These are phyloP conservation scores for Mentha longifolia DNA, from an alignment of 257 asterid genomes.

Conservation along the genomic window DNA sequence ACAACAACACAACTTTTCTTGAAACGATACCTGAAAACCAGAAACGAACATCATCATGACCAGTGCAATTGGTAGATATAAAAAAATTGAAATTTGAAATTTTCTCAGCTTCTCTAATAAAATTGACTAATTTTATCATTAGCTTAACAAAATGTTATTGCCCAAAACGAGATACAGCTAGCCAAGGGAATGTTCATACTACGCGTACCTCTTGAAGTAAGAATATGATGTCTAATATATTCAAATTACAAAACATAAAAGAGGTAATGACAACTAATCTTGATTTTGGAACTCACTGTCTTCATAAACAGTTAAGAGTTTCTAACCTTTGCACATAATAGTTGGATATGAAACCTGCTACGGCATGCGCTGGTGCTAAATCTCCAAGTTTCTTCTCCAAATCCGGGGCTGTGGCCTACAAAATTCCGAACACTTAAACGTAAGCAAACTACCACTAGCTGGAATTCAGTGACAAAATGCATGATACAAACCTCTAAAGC, in stretches of 20 bases:
- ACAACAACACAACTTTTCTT: slow-evolving; percentile 66
- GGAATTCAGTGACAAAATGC: background rate
- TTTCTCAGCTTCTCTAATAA: background rate
- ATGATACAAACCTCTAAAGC: slow-evolving; percentile 57
- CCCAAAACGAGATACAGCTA: too few species aligned
- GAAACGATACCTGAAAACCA: slow-evolving; percentile 68
- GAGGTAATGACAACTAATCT: background rate
- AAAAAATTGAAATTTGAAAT: background rate
- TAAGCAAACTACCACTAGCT: background rate
- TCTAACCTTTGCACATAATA: slow-evolving; percentile 77
- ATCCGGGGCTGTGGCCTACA: slow-evolving; percentile 54
- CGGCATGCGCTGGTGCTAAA: slow-evolving; percentile 82
- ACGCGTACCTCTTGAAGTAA: too few species aligned
- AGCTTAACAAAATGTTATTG: background rate
- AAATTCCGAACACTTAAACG: slow-evolving; percentile 20
- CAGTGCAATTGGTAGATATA: background rate
- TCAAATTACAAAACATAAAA: slow-evolving; percentile 8
- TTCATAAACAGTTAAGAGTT: background rate
- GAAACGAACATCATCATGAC: slow-evolving; percentile 21
- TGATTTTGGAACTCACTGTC: background rate
- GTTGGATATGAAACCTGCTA: slow-evolving; percentile 69
- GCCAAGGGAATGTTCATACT: background rate
- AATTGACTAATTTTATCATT: too few species aligned
- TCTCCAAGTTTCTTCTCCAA: slow-evolving; percentile 83
- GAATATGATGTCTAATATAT: background rate